phyloP scores from a whole-genome alignment of 768 basidiomycete species.

The Austroboletus eburneus region DNA sequence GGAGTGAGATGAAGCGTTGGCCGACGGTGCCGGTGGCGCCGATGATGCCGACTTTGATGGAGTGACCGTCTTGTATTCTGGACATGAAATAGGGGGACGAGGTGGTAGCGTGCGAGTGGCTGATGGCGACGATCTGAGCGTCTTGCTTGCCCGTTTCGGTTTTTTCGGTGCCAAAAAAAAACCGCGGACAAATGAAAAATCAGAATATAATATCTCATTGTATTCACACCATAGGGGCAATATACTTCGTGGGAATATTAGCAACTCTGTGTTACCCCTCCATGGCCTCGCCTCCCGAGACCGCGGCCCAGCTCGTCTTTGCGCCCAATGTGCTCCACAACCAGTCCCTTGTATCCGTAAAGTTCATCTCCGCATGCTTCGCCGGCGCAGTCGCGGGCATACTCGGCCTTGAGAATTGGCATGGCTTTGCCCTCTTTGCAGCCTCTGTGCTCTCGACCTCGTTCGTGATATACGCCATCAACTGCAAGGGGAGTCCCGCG shows the following conservation, averaged over 20 bases:
- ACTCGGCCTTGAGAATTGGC: constrained; percentile 81
- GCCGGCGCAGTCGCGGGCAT: constrained; percentile 86
- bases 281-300: constrained; percentile 49
- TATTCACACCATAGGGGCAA: neutral
- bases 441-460: constrained; percentile 65
- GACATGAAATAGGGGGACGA: constrained; percentile 14
- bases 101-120: neutral
- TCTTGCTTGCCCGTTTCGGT: no score
- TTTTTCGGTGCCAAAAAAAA: no score
- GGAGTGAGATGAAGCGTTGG: constrained; percentile 89
- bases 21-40: constrained; percentile 95
- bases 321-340: constrained; percentile 65
- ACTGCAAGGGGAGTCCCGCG: constrained; percentile 61
- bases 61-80: constrained; percentile 13
- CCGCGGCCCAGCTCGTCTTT: constrained; percentile 58
- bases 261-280: neutral
- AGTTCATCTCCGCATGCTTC: constrained; percentile 81
- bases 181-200: no score
- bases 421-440: constrained; percentile 78
- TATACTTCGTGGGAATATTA: neutral
- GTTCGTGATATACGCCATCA: constrained; percentile 58
- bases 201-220: neutral
- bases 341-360: constrained; percentile 56
- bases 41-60: constrained; percentile 64
- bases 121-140: no score